A percentile compares a stretch with the other conserved stretches of the same genome.
Evolutionary conservation across 2,329 filamentous ascomycete species (phyloP).

Genomic region (Ilyonectria sp.): DNA sequence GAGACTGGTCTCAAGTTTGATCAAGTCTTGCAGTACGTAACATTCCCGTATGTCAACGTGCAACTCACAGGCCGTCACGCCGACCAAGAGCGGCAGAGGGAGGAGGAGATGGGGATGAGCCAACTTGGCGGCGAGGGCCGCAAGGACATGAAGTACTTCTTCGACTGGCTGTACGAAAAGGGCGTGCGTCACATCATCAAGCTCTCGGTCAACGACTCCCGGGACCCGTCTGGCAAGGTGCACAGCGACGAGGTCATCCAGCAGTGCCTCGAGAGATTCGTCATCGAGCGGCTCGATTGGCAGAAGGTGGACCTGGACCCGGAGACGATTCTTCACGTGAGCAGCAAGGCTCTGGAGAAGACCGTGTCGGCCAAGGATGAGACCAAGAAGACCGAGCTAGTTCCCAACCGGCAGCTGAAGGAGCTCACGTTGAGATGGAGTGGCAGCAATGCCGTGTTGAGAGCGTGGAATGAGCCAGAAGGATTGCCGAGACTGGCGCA

Average conservation of each 20-base stretch:
- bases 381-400: too few relatives aligned
- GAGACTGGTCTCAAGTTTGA: not conserved
- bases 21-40: conserved; percentile 7
- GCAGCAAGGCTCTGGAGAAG: not conserved
- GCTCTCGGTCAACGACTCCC: conserved; percentile 21
- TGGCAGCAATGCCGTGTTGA: conserved; percentile 27
- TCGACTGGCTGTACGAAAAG: conserved; percentile 26
- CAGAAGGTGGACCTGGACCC: conserved; percentile 21
- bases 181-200: conserved; percentile 22
- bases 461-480: conserved; percentile 29
- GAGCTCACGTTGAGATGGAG: not conserved
- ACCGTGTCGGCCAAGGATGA: too few relatives aligned
- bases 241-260: conserved; percentile 28
- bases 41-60: conserved; percentile 12
- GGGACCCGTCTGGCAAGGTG: not conserved
- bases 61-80: too few relatives aligned
- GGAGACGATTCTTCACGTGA: not conserved
- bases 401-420: too few relatives aligned
- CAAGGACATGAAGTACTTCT: conserved; percentile 23
- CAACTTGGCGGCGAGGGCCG: not conserved
- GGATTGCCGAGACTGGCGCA: conserved; percentile 13
- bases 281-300: conserved; percentile 31
- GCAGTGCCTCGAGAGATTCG: conserved; percentile 3
- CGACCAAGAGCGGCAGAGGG: too few relatives aligned
- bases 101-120: too few relatives aligned